Conservation (phyloP, 169 alveolate genomes). For the Babesia sp. region DNA sequence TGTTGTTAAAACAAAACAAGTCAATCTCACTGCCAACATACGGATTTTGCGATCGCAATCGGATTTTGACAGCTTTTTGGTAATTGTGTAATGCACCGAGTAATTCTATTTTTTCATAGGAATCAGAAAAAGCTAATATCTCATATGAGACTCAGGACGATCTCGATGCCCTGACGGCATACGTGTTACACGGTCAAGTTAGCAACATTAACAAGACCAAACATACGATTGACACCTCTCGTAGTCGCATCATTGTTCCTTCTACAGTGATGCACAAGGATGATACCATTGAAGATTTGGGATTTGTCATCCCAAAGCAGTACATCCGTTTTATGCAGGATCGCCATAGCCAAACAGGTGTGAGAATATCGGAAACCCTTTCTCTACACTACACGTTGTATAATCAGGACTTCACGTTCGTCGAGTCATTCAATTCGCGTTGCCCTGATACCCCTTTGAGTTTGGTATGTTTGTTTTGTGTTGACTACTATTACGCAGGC, state of each 20-base stretch:
- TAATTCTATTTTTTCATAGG: background rate
- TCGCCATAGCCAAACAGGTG: conserved; percentile 70
- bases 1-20: conserved; percentile 45
- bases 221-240: conserved; percentile 26
- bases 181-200: conserved; percentile 43
- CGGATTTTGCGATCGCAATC: conserved; percentile 43
- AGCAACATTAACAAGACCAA: conserved; percentile 50
- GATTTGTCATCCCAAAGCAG: conserved; percentile 72
- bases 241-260: conserved; percentile 49
- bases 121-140: conserved; percentile 16
- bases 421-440: conserved; percentile 67
- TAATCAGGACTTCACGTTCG: conserved; percentile 74
- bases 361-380: conserved; percentile 71
- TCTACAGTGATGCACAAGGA: conserved; percentile 61
- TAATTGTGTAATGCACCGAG: background rate
- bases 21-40: conserved; percentile 49
- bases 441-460: conserved; percentile 48
- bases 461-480: conserved; percentile 15
- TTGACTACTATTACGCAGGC: background rate
- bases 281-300: conserved; percentile 38
- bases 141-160: conserved; percentile 32
- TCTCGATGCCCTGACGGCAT: conserved; percentile 34
- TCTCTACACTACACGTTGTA: conserved; percentile 78
- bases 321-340: conserved; percentile 81
- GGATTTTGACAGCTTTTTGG: conserved; percentile 57